phyloP scores from a whole-genome alignment of 805 yeast species.

The Suhomyces sp. region DNA sequence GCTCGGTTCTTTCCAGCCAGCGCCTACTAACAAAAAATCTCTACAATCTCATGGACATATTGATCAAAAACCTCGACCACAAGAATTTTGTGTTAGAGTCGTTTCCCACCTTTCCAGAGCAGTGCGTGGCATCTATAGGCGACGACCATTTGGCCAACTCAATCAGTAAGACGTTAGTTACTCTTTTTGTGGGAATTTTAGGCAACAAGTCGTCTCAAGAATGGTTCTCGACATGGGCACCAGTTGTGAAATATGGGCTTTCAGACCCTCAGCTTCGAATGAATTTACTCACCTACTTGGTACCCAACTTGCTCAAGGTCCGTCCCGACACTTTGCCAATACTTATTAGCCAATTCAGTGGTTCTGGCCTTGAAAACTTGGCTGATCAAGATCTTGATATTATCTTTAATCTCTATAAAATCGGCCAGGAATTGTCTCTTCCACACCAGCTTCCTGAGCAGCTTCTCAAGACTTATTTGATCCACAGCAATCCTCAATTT shows the following conservation, averaged over 20 bases:
- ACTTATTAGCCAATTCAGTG: constrained; percentile 28
- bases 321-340: constrained; percentile 41
- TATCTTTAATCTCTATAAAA: constrained; percentile 40
- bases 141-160: constrained; percentile 65
- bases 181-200: constrained; percentile 19
- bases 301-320: constrained; percentile 60
- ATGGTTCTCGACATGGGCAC: constrained; percentile 57
- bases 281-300: constrained; percentile 54
- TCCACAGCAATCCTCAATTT: constrained; percentile 38
- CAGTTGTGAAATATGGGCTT: constrained; percentile 34
- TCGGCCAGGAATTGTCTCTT: constrained; percentile 57
- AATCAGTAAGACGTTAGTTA: constrained; percentile 54
- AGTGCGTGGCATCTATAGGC: constrained; percentile 49
- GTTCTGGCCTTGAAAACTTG: constrained; percentile 33
- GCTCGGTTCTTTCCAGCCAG: neutral
- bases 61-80: constrained; percentile 47
- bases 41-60: constrained; percentile 56
- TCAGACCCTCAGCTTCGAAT: constrained; percentile 29
- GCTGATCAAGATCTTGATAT: constrained; percentile 31
- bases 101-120: constrained; percentile 45
- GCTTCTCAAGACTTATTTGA: constrained; percentile 37
- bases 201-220: constrained; percentile 14
- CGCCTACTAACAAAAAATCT: constrained; percentile 44
- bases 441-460: constrained; percentile 9
- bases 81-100: constrained; percentile 35